A percentile compares a stretch with the other conserved stretches of the same genome.
phyloP scores from a whole-genome alignment of 305 asterid species.

The Solanum aculeatissimum region DNA sequence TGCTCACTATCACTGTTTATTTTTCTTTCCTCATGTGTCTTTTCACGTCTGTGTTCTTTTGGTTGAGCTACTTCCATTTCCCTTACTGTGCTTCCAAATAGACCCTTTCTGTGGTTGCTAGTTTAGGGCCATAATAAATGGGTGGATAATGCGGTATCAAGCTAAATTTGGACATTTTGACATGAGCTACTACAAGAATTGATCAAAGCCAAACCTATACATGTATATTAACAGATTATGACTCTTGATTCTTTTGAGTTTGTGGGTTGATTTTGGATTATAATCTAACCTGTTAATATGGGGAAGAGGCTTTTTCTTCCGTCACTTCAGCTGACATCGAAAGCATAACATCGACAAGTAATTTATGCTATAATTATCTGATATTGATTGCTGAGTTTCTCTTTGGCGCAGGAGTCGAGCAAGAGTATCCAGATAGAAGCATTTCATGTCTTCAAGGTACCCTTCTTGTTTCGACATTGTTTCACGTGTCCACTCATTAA shows the following conservation, averaged over 20 bases:
- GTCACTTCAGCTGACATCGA: background rate
- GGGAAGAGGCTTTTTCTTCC: background rate
- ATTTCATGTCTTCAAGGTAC: constrained; percentile 95
- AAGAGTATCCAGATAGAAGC: constrained; percentile 95
- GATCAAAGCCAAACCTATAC: background rate
- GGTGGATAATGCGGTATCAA: background rate
- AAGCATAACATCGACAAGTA: background rate
- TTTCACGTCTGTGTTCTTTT: background rate
- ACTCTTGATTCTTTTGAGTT: background rate
- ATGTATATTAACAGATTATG: background rate
- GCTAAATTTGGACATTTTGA: background rate
- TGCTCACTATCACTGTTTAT: background rate
- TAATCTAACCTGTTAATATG: background rate
- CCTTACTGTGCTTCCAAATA: background rate
- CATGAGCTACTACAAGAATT: background rate
- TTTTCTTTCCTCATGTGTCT: background rate
- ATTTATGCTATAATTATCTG: background rate
- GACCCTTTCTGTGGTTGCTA: background rate
- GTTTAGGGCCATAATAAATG: background rate
- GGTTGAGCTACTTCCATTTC: background rate
- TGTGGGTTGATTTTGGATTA: background rate
- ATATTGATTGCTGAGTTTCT: background rate
- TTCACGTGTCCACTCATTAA: background rate
- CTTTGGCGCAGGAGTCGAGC: constrained; percentile 81
- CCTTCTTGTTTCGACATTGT: background rate